A percentile compares a stretch with the other conserved stretches of the same genome.
Conservation (phyloP, 2,329 filamentous ascomycete genomes). For the Hypocrella siamensis region DNA sequence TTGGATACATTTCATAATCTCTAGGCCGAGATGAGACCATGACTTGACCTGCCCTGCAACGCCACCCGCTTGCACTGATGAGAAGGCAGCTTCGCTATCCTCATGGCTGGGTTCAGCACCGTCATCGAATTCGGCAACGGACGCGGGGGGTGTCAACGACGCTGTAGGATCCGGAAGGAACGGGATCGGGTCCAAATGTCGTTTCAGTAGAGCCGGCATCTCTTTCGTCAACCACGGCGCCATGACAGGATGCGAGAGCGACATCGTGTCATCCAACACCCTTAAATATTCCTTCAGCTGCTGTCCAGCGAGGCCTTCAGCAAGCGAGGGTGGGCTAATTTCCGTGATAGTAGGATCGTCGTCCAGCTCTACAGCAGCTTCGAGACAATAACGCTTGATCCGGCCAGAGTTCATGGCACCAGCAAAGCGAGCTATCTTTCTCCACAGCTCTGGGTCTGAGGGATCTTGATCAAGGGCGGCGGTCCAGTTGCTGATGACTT, state of each 20-base stretch:
- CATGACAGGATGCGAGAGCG: slow-evolving; percentile 46
- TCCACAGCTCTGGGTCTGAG: slow-evolving; percentile 52
- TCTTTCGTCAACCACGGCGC: slow-evolving; percentile 35
- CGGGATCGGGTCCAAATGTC: slow-evolving; percentile 44
- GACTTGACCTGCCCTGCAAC: slow-evolving; percentile 8
- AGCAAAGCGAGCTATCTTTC: slow-evolving; percentile 41
- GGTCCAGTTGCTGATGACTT: slow-evolving; percentile 40
- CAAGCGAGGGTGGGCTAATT: slow-evolving; percentile 45
- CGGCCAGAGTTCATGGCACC: slow-evolving; percentile 40
- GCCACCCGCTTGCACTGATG: neutral
- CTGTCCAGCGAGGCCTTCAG: slow-evolving; percentile 47
- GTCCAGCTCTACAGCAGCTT: slow-evolving; percentile 51
- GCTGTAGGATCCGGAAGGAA: slow-evolving; percentile 40
- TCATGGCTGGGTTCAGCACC: slow-evolving; percentile 2
- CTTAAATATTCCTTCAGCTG: slow-evolving; percentile 41
- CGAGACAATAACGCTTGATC: slow-evolving; percentile 45
- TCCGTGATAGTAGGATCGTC: slow-evolving; percentile 49
- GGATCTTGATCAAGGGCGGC: slow-evolving; percentile 48
- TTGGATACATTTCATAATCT: slow-evolving; percentile 16
- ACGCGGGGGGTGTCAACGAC: slow-evolving; percentile 16
- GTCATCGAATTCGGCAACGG: neutral
- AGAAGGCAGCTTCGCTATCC: neutral
- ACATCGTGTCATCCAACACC: slow-evolving; percentile 37
- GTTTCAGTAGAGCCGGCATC: slow-evolving; percentile 34
- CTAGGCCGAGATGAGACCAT: slow-evolving; percentile 18